phyloP scores from a whole-genome alignment of 352 stramenopile species.

The Halophytophthora polymorphica region DNA sequence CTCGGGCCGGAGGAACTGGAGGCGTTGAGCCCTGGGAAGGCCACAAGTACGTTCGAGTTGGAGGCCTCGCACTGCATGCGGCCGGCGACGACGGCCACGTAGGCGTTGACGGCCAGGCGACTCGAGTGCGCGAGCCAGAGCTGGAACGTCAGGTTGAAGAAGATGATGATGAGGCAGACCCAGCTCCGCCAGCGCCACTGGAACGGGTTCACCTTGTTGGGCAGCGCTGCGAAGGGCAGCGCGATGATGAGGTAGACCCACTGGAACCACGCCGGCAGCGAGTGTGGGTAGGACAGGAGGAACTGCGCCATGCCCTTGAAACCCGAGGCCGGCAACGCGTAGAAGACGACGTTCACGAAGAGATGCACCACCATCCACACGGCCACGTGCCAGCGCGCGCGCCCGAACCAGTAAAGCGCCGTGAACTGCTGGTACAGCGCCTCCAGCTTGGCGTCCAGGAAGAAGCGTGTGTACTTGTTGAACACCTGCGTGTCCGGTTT shows the following conservation, averaged over 20 bases:
- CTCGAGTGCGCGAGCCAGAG: constrained; percentile 67
- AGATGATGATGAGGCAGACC: constrained; percentile 72
- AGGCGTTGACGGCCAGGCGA: constrained; percentile 47
- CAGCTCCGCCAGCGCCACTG: constrained; percentile 72
- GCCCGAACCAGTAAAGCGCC: constrained; percentile 74
- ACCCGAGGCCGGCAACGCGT: constrained; percentile 51
- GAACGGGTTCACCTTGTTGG: constrained; percentile 62
- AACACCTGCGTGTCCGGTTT: constrained; percentile 73
- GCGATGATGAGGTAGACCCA: constrained; percentile 70
- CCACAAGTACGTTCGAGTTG: constrained; percentile 17
- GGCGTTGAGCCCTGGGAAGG: constrained; percentile 22
- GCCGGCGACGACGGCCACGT: constrained; percentile 30
- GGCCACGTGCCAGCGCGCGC: constrained; percentile 68
- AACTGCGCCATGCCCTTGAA: constrained; percentile 73
- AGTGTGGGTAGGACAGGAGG: constrained; percentile 37
- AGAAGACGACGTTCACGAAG: constrained; percentile 65
- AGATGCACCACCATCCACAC: constrained; percentile 73
- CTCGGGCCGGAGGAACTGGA: constrained; percentile 22
- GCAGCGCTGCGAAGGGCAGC: constrained; percentile 73
- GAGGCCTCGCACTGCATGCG: constrained; percentile 35
- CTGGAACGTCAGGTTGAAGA: constrained; percentile 77
- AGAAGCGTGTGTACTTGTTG: constrained; percentile 78
- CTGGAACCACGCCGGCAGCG: constrained; percentile 49
- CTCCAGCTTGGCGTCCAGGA: constrained; percentile 73
- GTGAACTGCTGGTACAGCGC: constrained; percentile 85